Base-by-base conservation (phyloP, 179 eudicot species). In the Monotropa hypopitys region DNA sequence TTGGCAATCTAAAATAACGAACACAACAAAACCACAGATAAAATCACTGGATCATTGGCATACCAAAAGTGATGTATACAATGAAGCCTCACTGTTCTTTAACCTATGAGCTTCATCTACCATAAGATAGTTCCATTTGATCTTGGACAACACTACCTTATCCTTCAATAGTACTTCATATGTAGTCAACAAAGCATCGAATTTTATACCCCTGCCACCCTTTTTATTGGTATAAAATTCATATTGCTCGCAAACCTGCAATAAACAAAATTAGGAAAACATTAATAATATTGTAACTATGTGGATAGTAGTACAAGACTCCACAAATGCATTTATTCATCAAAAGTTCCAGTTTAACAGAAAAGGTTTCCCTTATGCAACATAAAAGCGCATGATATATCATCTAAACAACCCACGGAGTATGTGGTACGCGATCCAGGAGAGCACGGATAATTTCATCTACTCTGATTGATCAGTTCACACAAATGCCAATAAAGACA, bases 91-190 rank as follows among this genome's bases (percentile, higher is more conserved):
- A 79, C 99, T 85, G 77, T 96, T 96, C 84, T 96, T 96, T 72
- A 96, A 83, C 84, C 99, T 86, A 80, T 96, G 99, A 81, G 99
- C 99, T 87, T 96, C 99, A 88, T 96, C 99, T 74, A 96, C 97
- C 99, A 94, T 94, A 72, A 96, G 97, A 85, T 96, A 96, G 84
- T 80, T 89, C 99, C 99, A 96, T 84, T 89, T 96, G 72, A 96
- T 90, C 84, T 90, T 96, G 56, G 99, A 94, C 43, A 96, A 83
- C 77, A 91, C 98, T 2, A 85, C 88, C 86, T 88, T 94, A 81
- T 96, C 98, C 84, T 96, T 96, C 69, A 96, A 81, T 82, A 96
- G 71, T 70, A 94, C 98, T 88, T 96, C 99, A 87, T 96, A 96
- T 3, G 99, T 96, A 43, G 98, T 96, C 85, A 96, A 81, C 77